Conservation (phyloP, 352 stramenopile genomes). For the Albugo candida region DNA sequence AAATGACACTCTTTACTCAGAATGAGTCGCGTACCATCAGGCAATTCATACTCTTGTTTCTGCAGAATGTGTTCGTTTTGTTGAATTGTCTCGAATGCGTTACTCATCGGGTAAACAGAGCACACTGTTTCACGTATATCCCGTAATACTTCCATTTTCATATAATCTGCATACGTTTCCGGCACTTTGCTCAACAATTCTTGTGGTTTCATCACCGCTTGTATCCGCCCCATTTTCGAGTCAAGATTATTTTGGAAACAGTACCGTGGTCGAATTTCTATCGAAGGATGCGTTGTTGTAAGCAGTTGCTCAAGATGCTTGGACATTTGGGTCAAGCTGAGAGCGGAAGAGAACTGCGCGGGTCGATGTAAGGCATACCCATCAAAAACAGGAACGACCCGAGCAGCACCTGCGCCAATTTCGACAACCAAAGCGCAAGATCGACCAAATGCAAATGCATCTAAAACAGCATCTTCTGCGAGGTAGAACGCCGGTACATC, state of each 20-base stretch:
- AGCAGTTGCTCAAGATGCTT: conserved; percentile 60
- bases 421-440: conserved; percentile 78
- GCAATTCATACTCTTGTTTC: conserved; percentile 55
- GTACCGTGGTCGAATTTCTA: conserved; percentile 33
- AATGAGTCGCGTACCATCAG: conserved; percentile 43
- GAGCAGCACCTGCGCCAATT: conserved; percentile 65
- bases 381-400: conserved; percentile 81
- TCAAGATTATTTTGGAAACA: conserved; percentile 29
- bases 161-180: conserved; percentile 63
- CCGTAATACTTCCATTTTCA: conserved; percentile 38
- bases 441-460: conserved; percentile 80
- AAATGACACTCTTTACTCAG: conserved; percentile 51
- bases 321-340: conserved; percentile 52
- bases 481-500: conserved; percentile 78
- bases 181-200: conserved; percentile 20
- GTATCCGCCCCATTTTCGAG: conserved; percentile 23
- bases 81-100: conserved; percentile 26
- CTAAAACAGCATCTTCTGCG: conserved; percentile 76
- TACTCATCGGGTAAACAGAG: conserved; percentile 15
- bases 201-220: conserved; percentile 22
- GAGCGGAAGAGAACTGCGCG: conserved; percentile 35
- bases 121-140: conserved; percentile 61
- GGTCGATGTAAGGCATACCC: conserved; percentile 72
- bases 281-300: conserved; percentile 12
- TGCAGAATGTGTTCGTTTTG: conserved; percentile 7